Percentiles rank a stretch among this genome's conserved stretches.
These are phyloP conservation scores for Arthrobotrys iridis DNA, from an alignment of 2,329 filamentous ascomycete species.

Conservation along the genomic window DNA sequence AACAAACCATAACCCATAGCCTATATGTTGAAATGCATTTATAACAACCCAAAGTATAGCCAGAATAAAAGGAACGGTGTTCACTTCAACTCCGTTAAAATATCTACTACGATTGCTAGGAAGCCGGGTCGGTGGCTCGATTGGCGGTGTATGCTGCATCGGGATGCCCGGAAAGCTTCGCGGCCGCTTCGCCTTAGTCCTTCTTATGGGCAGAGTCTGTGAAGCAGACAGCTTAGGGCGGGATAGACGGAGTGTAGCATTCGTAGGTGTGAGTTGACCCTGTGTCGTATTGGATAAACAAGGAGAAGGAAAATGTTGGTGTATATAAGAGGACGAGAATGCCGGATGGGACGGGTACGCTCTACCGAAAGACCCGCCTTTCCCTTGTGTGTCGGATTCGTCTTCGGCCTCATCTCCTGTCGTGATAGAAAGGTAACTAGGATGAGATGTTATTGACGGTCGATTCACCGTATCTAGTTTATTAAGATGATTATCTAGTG, in stretches of 20 bases:
- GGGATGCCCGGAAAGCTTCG: slow-evolving; percentile 33
- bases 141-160: background rate
- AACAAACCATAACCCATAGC: slow-evolving; percentile 42
- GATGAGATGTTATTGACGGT: slow-evolving; percentile 40
- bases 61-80: slow-evolving; percentile 29
- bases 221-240: slow-evolving; percentile 40
- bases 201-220: slow-evolving; percentile 31
- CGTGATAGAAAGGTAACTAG: slow-evolving; percentile 48
- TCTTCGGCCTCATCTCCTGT: slow-evolving; percentile 52
- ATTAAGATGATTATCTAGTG: slow-evolving; percentile 31
- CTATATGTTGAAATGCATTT: slow-evolving; percentile 40
- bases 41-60: slow-evolving; percentile 28
- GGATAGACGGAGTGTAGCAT: slow-evolving; percentile 10
- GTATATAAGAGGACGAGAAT: slow-evolving; percentile 48
- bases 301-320: slow-evolving; percentile 43
- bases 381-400: slow-evolving; percentile 43
- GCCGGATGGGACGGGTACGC: slow-evolving; percentile 35
- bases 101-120: background rate
- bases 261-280: slow-evolving; percentile 22
- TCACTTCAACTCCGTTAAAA: slow-evolving; percentile 36
- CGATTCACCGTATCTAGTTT: background rate
- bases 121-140: background rate
- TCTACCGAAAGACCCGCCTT: slow-evolving; percentile 18
- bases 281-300: slow-evolving; percentile 9
- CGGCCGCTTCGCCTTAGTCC: slow-evolving; percentile 30